phyloP scores from a whole-genome alignment of 179 eudicot species.

The Sideroxylon spinosum region DNA sequence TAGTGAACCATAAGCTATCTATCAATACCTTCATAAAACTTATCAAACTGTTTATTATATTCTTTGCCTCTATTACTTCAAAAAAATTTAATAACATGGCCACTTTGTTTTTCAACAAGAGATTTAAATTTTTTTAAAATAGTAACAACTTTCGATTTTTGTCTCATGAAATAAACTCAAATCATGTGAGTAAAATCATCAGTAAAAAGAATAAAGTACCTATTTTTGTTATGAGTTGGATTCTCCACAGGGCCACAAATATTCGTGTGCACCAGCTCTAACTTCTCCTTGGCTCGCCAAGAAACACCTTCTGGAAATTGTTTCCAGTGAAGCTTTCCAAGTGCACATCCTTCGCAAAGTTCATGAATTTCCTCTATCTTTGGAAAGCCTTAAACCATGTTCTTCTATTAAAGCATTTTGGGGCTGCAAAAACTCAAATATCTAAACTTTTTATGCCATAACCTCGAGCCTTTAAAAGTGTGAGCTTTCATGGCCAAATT shows the following conservation, averaged over 20 bases:
- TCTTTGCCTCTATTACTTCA: background rate
- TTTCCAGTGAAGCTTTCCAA: constrained; percentile 1
- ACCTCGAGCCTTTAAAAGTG: background rate
- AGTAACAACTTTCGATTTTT: constrained; percentile 4
- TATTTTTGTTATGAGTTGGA: background rate
- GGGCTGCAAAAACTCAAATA: background rate
- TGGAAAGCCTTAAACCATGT: constrained; percentile 5
- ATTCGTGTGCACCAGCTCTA: background rate
- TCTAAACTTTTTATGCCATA: constrained; percentile 13
- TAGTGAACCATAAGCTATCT: too few relatives aligned
- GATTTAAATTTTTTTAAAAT: constrained; percentile 5
- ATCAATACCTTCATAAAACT: too few relatives aligned
- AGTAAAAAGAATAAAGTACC: constrained; percentile 14
- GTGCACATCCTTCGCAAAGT: constrained; percentile 4
- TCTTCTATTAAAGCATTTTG: background rate
- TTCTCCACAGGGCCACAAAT: constrained; percentile 13
- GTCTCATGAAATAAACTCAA: constrained; percentile 13
- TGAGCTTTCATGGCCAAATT: background rate
- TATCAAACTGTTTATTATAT: too few relatives aligned
- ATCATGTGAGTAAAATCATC: constrained; percentile 15
- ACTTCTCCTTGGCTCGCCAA: constrained; percentile 7
- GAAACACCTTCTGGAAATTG: background rate
- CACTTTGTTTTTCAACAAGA: constrained; percentile 12
- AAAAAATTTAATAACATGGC: background rate
- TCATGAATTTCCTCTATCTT: background rate